phyloP scores from a whole-genome alignment of 805 yeast genomes.

The Pichia manshurica region DNA sequence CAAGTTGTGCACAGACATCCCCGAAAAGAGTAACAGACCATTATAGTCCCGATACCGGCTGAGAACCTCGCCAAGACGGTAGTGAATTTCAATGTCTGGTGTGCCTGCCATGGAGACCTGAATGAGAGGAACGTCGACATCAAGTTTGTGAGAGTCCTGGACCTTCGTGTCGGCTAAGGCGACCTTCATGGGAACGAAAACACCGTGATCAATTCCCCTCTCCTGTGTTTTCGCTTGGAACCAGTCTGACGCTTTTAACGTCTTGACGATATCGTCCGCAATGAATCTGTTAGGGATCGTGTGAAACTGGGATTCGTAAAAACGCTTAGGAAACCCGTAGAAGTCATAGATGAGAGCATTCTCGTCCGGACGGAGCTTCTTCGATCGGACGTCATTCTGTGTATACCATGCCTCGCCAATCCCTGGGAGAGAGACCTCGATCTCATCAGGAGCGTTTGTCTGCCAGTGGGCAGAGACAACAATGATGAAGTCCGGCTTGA shows the following conservation, averaged over 20 bases:
- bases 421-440: slow-evolving; percentile 46
- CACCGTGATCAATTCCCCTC: slow-evolving; percentile 82
- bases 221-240: slow-evolving; percentile 35
- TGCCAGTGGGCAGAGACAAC: slow-evolving; percentile 81
- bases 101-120: slow-evolving; percentile 45
- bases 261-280: slow-evolving; percentile 39
- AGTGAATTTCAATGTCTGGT: slow-evolving; percentile 38
- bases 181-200: slow-evolving; percentile 73
- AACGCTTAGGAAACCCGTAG: slow-evolving; percentile 60
- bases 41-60: slow-evolving; percentile 46
- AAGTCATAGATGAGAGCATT: slow-evolving; percentile 68
- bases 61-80: slow-evolving; percentile 52
- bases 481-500: slow-evolving; percentile 62
- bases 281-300: slow-evolving; percentile 39
- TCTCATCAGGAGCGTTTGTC: slow-evolving; percentile 33
- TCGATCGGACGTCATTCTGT: slow-evolving; percentile 15
- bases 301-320: slow-evolving; percentile 60
- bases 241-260: slow-evolving; percentile 40
- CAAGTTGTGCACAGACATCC: slow-evolving; percentile 77
- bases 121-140: slow-evolving; percentile 42
- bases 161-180: slow-evolving; percentile 48
- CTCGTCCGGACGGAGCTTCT: slow-evolving; percentile 29
- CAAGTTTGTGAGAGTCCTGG: slow-evolving; percentile 34
- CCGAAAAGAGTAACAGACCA: slow-evolving; percentile 57
- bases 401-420: slow-evolving; percentile 17